phyloP scores from a whole-genome alignment of 2,329 filamentous ascomycete genomes.

The Botrytis tulipae region DNA sequence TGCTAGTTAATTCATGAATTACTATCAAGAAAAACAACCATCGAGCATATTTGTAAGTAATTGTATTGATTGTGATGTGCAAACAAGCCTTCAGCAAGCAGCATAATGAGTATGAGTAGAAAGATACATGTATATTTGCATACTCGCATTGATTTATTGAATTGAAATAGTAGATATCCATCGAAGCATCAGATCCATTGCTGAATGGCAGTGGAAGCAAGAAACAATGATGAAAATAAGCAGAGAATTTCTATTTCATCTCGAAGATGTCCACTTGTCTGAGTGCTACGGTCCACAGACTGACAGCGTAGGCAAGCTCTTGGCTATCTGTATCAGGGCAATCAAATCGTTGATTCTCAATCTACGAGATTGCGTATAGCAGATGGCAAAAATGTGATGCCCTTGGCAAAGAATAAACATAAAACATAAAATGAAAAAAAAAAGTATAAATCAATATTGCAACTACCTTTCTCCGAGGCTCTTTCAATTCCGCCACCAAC shows the following conservation, averaged over 20 bases:
- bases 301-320: neutral
- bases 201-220: neutral
- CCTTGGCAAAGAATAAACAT: neutral
- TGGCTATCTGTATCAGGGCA: neutral
- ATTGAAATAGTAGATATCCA: neutral
- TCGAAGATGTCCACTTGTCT: neutral
- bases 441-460: neutral
- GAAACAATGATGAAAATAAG: neutral
- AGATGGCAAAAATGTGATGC: neutral
- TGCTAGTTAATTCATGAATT: neutral
- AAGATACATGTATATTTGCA: neutral
- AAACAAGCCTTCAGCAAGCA: neutral
- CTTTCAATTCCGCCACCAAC: neutral
- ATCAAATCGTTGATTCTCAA: neutral
- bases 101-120: neutral
- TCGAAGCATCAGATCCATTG: neutral
- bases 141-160: neutral
- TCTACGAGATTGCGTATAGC: neutral
- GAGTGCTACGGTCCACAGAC: neutral
- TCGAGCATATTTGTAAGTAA: neutral
- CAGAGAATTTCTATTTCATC: neutral
- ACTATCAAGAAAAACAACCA: neutral
- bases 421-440: neutral
- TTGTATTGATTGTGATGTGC: neutral
- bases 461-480: neutral